Base-by-base conservation (phyloP, 1,284 basidiomycete genomes). In the Ceratobasidium sp. region DNA sequence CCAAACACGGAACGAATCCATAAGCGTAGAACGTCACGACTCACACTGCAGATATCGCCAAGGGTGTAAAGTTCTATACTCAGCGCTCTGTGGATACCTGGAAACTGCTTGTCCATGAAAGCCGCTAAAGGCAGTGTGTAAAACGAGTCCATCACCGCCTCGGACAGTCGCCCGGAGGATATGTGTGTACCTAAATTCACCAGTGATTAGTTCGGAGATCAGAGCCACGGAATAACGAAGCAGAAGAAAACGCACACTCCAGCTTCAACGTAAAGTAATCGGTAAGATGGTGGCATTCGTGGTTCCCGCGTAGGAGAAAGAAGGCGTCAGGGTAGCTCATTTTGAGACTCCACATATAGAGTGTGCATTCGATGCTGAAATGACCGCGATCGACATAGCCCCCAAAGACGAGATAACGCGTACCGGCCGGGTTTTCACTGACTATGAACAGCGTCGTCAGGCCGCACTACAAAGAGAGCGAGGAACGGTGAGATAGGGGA, bases 401-500 rank as follows among this genome's bases (percentile, higher is more conserved):
- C 64, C 97, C 97, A 33, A 99, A 87, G 85, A 99, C 99, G 62
- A 99, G 87, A 85, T 99, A 99, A 53, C 91, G 89, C 75, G 93
- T 98, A 75, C 97, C 93, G 51, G 95, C 94, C 29, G 96, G 88
- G 79, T 91, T 92, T 11, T 98, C 97, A 53, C 97, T 97, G 64
- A 99, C 93, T 84, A 99, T 97, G 80, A 99, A 97, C 56, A 99
- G 88, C 83, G 99, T 99, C 93, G 99, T 97, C 76, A 99, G 88
- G 84, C 99, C 96, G 82, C 96, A 98, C 96, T 96, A 79, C 1
- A 65, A 27, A 19, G 36, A 60, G 44, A 6, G 63, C 64, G 27
- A 66, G 57, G 45, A n/a, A n/a, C 22, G 60, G 60, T 47, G 44
- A 17, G 31, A 47, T 62, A 65, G 64, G 44, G 56, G 72, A n/a